These are phyloP conservation scores for Ophiostoma piceae DNA, from an alignment of 2,329 filamentous ascomycete genomes.

Conservation along the genomic window DNA sequence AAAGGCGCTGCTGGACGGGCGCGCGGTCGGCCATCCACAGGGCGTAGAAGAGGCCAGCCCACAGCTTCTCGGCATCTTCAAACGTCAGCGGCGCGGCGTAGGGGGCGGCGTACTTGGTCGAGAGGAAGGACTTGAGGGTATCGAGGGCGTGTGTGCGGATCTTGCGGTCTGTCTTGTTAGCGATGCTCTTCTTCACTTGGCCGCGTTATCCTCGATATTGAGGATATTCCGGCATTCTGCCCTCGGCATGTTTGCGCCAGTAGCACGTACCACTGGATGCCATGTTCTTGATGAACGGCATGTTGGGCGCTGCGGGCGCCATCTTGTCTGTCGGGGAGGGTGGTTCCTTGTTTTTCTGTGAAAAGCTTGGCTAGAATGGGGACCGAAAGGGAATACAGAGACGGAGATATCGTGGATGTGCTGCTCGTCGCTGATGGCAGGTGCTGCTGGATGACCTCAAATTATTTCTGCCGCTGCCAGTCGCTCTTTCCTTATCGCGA, in stretches of 20 bases:
- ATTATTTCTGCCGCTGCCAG: conserved; percentile 8
- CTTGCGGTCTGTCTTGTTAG: conserved; percentile 58
- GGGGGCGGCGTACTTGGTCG: conserved; percentile 42
- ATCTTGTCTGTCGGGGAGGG: conserved; percentile 29
- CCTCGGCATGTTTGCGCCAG: background rate
- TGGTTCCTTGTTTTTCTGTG: background rate
- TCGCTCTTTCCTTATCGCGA: conserved; percentile 15
- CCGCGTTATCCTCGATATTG: background rate
- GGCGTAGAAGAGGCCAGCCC: conserved; percentile 91
- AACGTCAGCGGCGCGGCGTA: conserved; percentile 51
- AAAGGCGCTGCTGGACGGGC: conserved; percentile 78
- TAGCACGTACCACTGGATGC: conserved; percentile 67
- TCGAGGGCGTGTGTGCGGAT: conserved; percentile 70
- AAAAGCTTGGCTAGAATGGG: background rate
- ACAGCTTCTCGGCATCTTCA: conserved; percentile 77
- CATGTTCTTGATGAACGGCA: conserved; percentile 77
- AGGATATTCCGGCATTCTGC: background rate
- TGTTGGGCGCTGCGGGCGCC: conserved; percentile 44
- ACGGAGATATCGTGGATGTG: background rate
- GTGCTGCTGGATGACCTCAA: background rate
- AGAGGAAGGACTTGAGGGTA: conserved; percentile 73
- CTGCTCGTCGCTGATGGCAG: background rate
- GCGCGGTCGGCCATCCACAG: conserved; percentile 93
- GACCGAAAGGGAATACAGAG: too few relatives aligned
- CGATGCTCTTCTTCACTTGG: background rate